phyloP scores from a whole-genome alignment of 495 filamentous ascomycete genomes.

The Tuber borchii region DNA sequence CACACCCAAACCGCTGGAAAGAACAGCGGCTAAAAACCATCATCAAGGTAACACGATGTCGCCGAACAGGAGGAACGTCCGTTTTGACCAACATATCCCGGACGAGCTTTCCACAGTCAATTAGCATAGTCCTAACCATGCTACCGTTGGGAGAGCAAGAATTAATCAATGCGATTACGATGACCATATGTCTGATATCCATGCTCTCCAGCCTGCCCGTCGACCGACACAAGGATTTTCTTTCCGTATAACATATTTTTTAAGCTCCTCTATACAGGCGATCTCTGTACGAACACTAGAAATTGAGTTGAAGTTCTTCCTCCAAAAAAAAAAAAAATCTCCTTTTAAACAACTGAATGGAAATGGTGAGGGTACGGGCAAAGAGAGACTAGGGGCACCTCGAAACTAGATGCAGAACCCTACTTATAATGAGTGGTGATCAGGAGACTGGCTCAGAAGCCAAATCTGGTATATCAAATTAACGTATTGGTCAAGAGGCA shows the following conservation, averaged over 20 bases:
- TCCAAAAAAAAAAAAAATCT: not conserved
- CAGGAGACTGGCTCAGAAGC: not conserved
- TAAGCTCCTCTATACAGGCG: not conserved
- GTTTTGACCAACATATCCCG: slow-evolving; percentile 10
- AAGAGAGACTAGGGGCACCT: not conserved
- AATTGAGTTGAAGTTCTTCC: not conserved
- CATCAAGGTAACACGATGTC: not conserved
- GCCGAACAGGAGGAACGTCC: slow-evolving; percentile 17
- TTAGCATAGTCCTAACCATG: not conserved
- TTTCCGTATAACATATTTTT: slow-evolving; percentile 3
- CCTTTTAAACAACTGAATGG: not conserved
- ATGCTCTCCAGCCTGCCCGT: slow-evolving; percentile 8
- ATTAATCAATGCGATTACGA: slow-evolving; percentile 15
- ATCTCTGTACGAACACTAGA: not conserved
- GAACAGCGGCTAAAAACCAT: too few relatives aligned
- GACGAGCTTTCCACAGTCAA: slow-evolving; percentile 13
- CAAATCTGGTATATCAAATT: not conserved
- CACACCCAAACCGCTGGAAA: too few relatives aligned
- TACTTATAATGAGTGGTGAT: not conserved
- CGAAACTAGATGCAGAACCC: not conserved
- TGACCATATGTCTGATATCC: slow-evolving; percentile 14
- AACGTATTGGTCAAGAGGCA: not conserved
- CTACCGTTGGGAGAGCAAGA: not conserved
- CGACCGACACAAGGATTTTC: slow-evolving; percentile 18
- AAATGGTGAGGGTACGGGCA: not conserved